These are phyloP conservation scores for Dalbergia oliveri DNA, from an alignment of 306 rosid species.

Conservation along the genomic window DNA sequence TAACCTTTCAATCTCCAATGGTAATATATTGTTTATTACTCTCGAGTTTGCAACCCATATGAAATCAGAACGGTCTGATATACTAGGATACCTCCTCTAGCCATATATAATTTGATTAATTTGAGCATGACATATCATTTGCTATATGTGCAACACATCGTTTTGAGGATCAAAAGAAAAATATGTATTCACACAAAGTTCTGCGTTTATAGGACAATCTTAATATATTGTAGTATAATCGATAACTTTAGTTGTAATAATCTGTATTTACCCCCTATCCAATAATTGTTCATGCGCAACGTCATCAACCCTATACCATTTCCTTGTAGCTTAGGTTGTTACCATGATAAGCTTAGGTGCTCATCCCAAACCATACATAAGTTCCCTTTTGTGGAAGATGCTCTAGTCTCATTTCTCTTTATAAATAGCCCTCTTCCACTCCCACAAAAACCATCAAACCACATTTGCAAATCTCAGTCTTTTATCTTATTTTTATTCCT, in stretches of 20 bases:
- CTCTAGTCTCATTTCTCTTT: background rate
- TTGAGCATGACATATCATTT: background rate
- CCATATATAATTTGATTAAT: background rate
- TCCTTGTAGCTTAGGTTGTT: background rate
- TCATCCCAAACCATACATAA: background rate
- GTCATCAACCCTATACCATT: background rate
- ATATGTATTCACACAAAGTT: background rate
- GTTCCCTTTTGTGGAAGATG: slow-evolving; percentile 27
- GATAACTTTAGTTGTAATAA: background rate
- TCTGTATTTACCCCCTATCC: background rate
- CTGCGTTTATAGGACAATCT: background rate
- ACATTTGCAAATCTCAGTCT: background rate
- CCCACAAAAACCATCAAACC: background rate
- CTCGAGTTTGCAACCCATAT: background rate
- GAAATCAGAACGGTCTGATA: slow-evolving; percentile 2
- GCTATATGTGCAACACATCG: background rate
- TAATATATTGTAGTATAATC: background rate
- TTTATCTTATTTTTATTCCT: background rate
- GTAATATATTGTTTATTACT: background rate
- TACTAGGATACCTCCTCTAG: background rate
- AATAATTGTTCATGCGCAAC: background rate
- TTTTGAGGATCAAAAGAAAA: background rate
- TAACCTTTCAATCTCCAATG: background rate
- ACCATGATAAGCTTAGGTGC: background rate
- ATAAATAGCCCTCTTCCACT: slow-evolving; percentile 10